These are phyloP conservation scores for Osmanthus fragrans DNA, from an alignment of 257 asterid genomes.

Conservation along the genomic window DNA sequence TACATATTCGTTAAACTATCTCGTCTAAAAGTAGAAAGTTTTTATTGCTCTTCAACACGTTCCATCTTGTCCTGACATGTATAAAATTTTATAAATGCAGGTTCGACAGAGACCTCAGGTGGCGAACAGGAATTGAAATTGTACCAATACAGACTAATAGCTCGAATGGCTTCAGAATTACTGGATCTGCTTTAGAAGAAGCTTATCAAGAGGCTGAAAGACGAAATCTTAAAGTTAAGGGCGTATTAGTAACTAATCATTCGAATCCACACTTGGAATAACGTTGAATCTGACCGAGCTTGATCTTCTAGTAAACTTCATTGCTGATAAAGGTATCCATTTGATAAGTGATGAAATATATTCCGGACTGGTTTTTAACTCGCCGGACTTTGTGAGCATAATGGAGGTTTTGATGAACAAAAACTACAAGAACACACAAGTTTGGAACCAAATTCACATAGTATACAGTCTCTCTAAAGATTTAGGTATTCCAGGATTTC, in stretches of 20 bases:
- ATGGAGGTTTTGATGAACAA: conserved; percentile 57
- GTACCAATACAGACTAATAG: conserved; percentile 74
- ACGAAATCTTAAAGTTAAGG: conserved; percentile 69
- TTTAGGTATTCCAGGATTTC: conserved; percentile 88
- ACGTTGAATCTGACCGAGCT: conserved; percentile 57
- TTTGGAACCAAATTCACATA: conserved; percentile 67
- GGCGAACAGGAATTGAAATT: conserved; percentile 85
- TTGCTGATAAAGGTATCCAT: conserved; percentile 54
- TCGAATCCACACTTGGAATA: conserved; percentile 78
- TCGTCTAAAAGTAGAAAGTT: neutral
- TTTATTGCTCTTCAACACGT: too few species aligned
- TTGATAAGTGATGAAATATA: conserved; percentile 86
- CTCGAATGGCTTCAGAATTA: conserved; percentile 62
- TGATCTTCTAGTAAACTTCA: conserved; percentile 51
- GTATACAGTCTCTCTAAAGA: conserved; percentile 85
- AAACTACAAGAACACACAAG: conserved; percentile 24
- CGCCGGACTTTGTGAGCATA: conserved; percentile 59
- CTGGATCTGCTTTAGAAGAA: conserved; percentile 60
- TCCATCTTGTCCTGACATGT: too few species aligned
- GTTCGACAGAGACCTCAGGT: conserved; percentile 81
- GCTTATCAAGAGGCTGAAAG: conserved; percentile 58
- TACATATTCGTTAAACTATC: conserved; percentile 13
- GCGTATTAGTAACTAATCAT: conserved; percentile 78
- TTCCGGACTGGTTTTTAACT: conserved; percentile 69
- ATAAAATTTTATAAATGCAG: conserved; percentile 43